Base-by-base conservation (phyloP, 352 stramenopile genomes). In the Pythium aristosporum region DNA sequence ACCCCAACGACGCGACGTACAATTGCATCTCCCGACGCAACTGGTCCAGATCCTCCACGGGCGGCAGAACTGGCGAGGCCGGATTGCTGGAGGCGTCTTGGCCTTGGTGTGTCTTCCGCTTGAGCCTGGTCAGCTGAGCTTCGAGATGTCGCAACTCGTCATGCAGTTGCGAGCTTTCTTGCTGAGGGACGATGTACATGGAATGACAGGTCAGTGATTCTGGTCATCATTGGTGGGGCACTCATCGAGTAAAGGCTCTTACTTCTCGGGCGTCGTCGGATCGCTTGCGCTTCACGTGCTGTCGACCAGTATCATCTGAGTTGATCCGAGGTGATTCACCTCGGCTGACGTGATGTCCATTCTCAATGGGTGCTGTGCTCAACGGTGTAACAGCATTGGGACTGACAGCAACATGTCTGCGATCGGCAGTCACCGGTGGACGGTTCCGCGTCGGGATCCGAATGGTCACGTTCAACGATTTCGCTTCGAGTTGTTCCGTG, bases 231-330 rank as follows among this genome's bases (percentile, higher is more conserved):
- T 39, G 11, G 1, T 13, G 32, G n/a, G 5, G 15, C n/a, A 36
- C 20, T 51, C 12, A 32, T 6, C 39, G 16, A 25, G 34, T 36
- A 8, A 53, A 20, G 18, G 10, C 9, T 41, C 60, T 61, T 23
- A 67, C 61, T 36, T 57, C 57, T 23, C 52, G 52, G 3, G 34
- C 18, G 1, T 61, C 61, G 25, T 53, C 44, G 2, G 44, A 28
- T 10, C 61, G 61, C 61, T 67, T 60, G 21, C 61, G 51, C 28
- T 67, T 67, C 15, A 21, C 12, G 11, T 30, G 18, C n/a, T 28
- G 39, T 11, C 20, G 46, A 8, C 3, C 23, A 23, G 50, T 16
- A 10, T 46, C 39, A n/a, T 46, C 43, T 52, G 8, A 18, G 12
- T 34, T 50, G 18, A 30, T 9, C n/a, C 4, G 34, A 39, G 37